Evolutionary conservation across 345 rosid genomes (phyloP).

Genomic region (Clarkia xantiana): DNA sequence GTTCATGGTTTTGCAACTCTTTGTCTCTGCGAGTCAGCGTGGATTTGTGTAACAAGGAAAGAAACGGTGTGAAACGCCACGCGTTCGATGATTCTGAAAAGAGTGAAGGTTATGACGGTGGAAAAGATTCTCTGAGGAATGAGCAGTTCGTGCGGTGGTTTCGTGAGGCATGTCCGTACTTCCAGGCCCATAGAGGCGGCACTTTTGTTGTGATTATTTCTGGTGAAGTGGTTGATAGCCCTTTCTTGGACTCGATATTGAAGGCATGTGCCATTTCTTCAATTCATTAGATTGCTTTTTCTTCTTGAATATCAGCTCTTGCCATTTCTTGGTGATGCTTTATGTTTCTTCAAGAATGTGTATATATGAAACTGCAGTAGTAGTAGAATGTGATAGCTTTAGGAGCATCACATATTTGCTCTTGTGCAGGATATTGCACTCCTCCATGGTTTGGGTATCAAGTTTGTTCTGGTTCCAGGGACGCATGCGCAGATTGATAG

Average conservation of each 20-base stretch:
- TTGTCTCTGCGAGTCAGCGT: constrained; percentile 1
- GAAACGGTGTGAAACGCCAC: neutral
- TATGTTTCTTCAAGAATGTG: no score
- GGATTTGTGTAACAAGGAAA: neutral
- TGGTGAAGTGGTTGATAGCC: constrained; percentile 47
- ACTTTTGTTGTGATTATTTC: constrained; percentile 65
- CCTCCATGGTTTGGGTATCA: constrained; percentile 78
- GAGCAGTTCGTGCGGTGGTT: constrained; percentile 85
- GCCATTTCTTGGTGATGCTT: no score
- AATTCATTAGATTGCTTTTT: neutral
- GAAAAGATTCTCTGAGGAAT: constrained; percentile 19
- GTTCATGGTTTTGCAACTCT: neutral
- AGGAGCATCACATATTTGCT: neutral
- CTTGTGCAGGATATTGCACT: constrained; percentile 76
- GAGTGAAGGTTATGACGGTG: neutral
- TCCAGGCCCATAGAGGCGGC: constrained; percentile 73
- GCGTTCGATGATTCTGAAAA: constrained; percentile 4
- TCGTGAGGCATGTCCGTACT: constrained; percentile 95
- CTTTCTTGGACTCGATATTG: constrained; percentile 44
- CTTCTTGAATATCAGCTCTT: neutral
- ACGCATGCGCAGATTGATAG: constrained; percentile 80
- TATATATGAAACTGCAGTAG: neutral
- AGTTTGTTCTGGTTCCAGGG: constrained; percentile 75
- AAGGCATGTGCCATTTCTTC: constrained; percentile 29
- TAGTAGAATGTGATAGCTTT: neutral